Conservation (phyloP, 2,329 filamentous ascomycete species). For the Aspergillus tanneri region DNA sequence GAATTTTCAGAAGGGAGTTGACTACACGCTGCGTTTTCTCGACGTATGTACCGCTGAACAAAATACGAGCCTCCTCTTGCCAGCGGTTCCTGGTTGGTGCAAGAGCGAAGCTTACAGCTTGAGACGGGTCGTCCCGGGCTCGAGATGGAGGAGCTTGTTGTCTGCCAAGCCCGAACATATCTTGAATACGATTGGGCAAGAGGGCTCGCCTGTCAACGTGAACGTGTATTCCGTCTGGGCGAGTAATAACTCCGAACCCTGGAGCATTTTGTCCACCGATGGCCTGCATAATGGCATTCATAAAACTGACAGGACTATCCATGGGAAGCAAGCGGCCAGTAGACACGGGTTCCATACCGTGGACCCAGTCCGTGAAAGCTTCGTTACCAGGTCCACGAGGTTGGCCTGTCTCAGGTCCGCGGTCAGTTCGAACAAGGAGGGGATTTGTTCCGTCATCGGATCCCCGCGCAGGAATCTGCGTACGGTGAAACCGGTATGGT, state of each 20-base stretch:
- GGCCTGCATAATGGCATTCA: constrained; percentile 58
- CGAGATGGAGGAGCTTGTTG: constrained; percentile 32
- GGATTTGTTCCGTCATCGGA: constrained; percentile 85
- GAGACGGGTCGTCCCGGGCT: constrained; percentile 54
- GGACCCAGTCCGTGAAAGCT: constrained; percentile 53
- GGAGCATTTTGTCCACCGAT: constrained; percentile 48
- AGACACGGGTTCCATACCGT: constrained; percentile 50
- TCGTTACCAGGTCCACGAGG: constrained; percentile 39
- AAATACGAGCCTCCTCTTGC: constrained; percentile 83
- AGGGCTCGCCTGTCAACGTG: constrained; percentile 54
- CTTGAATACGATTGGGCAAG: constrained; percentile 56
- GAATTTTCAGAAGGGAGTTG: constrained; percentile 66
- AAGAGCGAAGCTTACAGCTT: constrained; percentile 72
- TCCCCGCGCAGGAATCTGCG: constrained; percentile 51
- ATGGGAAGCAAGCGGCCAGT: constrained; percentile 46
- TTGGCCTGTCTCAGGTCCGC: constrained; percentile 36
- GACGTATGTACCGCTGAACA: constrained; percentile 68
- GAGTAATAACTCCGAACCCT: constrained; percentile 44
- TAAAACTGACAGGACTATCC: constrained; percentile 56
- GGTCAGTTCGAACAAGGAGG: constrained; percentile 66
- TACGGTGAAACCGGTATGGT: constrained; percentile 47
- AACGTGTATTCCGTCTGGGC: constrained; percentile 54
- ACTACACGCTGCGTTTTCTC: constrained; percentile 70
- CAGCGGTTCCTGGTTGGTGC: constrained; percentile 74
- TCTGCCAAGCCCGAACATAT: constrained; percentile 40